Evolutionary conservation across 2,329 filamentous ascomycete species (phyloP).

Genomic region (Cercospora zeae-maydis): DNA sequence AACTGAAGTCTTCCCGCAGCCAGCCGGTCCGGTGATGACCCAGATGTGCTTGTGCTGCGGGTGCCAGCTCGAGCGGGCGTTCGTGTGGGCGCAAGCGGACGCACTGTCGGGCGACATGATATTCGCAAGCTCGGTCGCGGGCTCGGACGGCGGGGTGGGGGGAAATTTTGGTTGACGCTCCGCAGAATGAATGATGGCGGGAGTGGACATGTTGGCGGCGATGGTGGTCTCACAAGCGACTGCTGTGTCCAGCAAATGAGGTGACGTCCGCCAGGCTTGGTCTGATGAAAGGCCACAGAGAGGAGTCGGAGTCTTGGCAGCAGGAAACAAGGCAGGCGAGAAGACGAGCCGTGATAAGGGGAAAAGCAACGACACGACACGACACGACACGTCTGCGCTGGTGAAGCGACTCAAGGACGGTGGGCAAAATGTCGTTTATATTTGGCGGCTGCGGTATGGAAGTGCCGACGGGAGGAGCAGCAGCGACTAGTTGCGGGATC

Average conservation of each 20-base stretch:
- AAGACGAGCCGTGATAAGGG: not conserved
- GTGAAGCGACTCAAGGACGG: not conserved
- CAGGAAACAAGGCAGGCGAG: not conserved
- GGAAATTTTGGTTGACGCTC: conserved; percentile 17
- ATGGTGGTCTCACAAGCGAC: not conserved
- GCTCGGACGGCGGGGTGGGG: conserved; percentile 26
- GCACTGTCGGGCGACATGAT: conserved; percentile 17
- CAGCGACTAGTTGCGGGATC: not conserved
- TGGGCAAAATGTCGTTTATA: conserved; percentile 4
- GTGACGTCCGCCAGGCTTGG: not conserved
- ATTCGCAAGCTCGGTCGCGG: conserved; percentile 16
- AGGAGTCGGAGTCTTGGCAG: not conserved
- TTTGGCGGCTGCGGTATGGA: conserved; percentile 6
- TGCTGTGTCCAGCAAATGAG: not conserved
- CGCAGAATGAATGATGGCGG: not conserved
- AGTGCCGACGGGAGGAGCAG: not conserved
- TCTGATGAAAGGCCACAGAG: not conserved
- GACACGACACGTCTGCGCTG: not conserved
- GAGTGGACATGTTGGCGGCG: conserved; percentile 1
- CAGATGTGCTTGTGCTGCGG: conserved; percentile 47
- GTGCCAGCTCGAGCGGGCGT: conserved; percentile 19
- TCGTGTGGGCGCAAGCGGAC: not conserved
- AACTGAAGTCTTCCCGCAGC: conserved; percentile 54
- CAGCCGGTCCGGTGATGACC: conserved; percentile 53
- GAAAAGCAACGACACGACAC: not conserved